phyloP scores from a whole-genome alignment of 2,329 filamentous ascomycete species.

The Bipolaris cookei region DNA sequence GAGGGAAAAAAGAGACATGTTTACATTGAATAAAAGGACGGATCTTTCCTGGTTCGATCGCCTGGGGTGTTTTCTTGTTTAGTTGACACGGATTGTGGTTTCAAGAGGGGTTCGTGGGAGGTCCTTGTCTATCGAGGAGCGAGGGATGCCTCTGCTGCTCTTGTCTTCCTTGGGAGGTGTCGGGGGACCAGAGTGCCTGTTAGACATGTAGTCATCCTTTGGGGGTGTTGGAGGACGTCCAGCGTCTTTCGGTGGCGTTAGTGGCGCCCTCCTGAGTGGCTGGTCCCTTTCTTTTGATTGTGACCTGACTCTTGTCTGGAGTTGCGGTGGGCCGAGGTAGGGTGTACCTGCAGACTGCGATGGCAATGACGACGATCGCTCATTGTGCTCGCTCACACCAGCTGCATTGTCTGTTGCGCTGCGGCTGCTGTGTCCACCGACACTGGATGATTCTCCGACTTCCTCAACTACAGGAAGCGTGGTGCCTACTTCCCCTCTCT shows the following conservation, averaged over 20 bases:
- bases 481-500: constrained; percentile 62
- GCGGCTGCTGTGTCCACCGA: constrained; percentile 63
- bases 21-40: not conserved
- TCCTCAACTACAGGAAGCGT: constrained; percentile 88
- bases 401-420: constrained; percentile 35
- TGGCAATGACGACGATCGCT: constrained; percentile 27
- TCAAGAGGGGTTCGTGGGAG: constrained; percentile 45
- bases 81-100: constrained; percentile 43
- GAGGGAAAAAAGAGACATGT: not conserved
- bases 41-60: too few species aligned
- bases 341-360: constrained; percentile 31
- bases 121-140: constrained; percentile 40
- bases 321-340: constrained; percentile 17
- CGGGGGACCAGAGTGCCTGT: constrained; percentile 43
- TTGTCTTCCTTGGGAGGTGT: constrained; percentile 51
- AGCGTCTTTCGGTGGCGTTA: constrained; percentile 54
- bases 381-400: constrained; percentile 7
- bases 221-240: constrained; percentile 47
- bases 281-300: constrained; percentile 34
- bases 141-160: constrained; percentile 27
- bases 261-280: constrained; percentile 47
- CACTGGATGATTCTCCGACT: constrained; percentile 76
- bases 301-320: constrained; percentile 19
- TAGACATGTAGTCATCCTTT: constrained; percentile 41
- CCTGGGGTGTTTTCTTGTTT: not conserved